Evolutionary conservation across 768 basidiomycete species (phyloP).

Genomic region (Boletus patriciae): DNA sequence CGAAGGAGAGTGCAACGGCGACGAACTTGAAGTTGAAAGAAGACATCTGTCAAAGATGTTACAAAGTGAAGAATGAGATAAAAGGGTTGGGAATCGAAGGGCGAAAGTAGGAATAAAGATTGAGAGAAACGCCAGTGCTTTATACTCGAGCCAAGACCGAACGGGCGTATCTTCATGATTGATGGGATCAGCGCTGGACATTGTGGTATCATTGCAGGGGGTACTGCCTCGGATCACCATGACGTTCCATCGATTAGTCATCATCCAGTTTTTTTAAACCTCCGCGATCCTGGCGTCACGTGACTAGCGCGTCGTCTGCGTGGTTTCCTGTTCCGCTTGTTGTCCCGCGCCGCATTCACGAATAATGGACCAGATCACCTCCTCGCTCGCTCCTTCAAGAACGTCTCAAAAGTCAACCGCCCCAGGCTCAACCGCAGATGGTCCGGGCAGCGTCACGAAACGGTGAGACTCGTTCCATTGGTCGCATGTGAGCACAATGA

Average conservation of each 20-base stretch:
- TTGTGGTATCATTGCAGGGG: too few relatives aligned
- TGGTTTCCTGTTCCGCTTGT: conserved; percentile 10
- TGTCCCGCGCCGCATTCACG: conserved; percentile 15
- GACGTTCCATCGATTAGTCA: background rate
- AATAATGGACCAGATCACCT: conserved; percentile 69
- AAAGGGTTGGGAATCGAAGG: background rate
- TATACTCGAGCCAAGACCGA: conserved; percentile 3
- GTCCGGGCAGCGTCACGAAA: conserved; percentile 80
- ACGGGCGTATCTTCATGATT: background rate
- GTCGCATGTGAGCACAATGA: background rate
- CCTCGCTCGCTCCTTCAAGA: conserved; percentile 62
- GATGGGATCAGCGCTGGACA: background rate
- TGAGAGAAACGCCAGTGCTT: background rate
- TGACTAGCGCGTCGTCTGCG: conserved; percentile 36
- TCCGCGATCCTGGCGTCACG: conserved; percentile 16
- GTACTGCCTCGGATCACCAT: too few relatives aligned
- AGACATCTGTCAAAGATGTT: conserved; percentile 23
- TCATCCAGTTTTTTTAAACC: background rate
- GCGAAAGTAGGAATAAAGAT: background rate
- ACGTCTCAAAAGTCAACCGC: conserved; percentile 57
- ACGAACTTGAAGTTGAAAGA: conserved; percentile 15
- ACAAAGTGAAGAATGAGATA: background rate
- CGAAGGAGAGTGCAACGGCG: conserved; percentile 11
- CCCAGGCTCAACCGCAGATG: conserved; percentile 52
- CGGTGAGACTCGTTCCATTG: conserved; percentile 45